Base-by-base conservation (phyloP, 441 rosid genomes). In the Hura crepitans region DNA sequence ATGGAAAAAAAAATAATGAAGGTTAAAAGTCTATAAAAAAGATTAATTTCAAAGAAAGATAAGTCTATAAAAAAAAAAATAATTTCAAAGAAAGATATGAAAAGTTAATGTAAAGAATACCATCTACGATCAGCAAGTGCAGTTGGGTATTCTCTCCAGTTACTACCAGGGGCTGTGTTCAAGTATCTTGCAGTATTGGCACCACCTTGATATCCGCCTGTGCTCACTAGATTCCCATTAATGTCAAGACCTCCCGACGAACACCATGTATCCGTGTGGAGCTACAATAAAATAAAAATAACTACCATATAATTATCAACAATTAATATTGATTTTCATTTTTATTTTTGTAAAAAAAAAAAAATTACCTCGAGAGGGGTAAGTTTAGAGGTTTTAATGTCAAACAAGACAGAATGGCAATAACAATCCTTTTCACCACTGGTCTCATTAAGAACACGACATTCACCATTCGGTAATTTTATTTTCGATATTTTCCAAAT, bases 201-300 rank as follows among this genome's bases (percentile, higher is more conserved):
- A 6, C 91, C 92, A 0, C 75, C 76, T 4, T 53, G 69, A 15
- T 35, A 81, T 5, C 96, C 96, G 7, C 92, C 89, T 0, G 89
- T 84, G 76, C 92, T 80, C 15, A 89, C 84, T 12, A 89, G 30
- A 27, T 74, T 77, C 1, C 92, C 96, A 1, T 89, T 79, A 4
- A 71, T 50, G 0, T 76, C 70, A 4, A 89, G 84, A 20, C 87
- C 92, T 25, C 95, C 90, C 0, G 90, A 85, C 5, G 95, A 89
- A 76, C 95, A 89, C 89, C 95, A 87, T 4, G 95, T 85, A 65
- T 89, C 94, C 0, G 84, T 79, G 13, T 72, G 33, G 17, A 82
- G 71, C 87, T 81, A 74, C 1, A 18, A 18, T 49, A 56, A 27
- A 49, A 18, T 0, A 25, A 2, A 18, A 43, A 42, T 7, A 4